Percentiles rank a stretch among this genome's conserved stretches.
phyloP scores from a whole-genome alignment of 352 stramenopile genomes.

The Phytopythium cucurbitacearum region DNA sequence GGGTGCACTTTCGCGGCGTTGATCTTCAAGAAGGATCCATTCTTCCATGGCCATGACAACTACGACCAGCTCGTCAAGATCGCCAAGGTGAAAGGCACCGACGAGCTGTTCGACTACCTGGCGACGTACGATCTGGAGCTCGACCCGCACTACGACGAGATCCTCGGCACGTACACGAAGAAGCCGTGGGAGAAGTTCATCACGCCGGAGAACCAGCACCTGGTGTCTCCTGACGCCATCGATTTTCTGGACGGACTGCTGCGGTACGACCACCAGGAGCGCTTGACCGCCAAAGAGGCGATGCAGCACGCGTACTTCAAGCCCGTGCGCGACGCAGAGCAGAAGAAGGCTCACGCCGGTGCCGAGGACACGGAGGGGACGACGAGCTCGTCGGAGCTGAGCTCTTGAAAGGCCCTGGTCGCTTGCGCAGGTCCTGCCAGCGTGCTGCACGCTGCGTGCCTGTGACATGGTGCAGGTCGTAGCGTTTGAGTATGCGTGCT shows the following conservation, averaged over 20 bases:
- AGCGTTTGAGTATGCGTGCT: too few relatives aligned
- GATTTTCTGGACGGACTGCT: conserved; percentile 90
- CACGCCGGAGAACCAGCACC: conserved; percentile 96
- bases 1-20: conserved; percentile 99
- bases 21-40: conserved; percentile 99
- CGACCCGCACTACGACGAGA: conserved; percentile 98
- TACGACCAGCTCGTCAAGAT: conserved; percentile 99
- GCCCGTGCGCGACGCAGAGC: conserved; percentile 78
- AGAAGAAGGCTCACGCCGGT: conserved; percentile 49
- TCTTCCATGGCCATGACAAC: conserved; percentile 99
- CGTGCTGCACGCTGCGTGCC: too few relatives aligned
- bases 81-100: conserved; percentile 96
- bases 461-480: too few relatives aligned
- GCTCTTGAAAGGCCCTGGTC: conserved; percentile 29
- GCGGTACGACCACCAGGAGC: conserved; percentile 96
- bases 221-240: conserved; percentile 95
- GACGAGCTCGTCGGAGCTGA: conserved; percentile 70
- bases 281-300: conserved; percentile 97
- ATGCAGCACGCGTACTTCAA: conserved; percentile 99
- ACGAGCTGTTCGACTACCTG: conserved; percentile 98
- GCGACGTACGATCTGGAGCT: conserved; percentile 99
- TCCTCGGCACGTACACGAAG: conserved; percentile 95
- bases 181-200: conserved; percentile 99
- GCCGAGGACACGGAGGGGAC: conserved; percentile 57
- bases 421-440: too few relatives aligned